phyloP scores from a whole-genome alignment of 257 asterid genomes.

The Scutellaria minor region DNA sequence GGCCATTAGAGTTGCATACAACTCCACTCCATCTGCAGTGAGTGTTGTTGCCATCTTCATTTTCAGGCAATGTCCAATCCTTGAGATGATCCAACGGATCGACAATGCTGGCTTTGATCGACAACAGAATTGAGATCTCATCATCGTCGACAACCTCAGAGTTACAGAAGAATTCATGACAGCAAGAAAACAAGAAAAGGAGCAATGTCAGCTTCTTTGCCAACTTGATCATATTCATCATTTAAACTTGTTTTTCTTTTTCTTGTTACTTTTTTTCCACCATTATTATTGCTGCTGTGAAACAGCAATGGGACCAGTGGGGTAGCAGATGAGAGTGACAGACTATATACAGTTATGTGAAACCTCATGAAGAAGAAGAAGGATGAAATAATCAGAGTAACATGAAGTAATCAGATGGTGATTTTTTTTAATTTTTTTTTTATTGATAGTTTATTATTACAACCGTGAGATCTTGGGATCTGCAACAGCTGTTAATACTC shows the following conservation, averaged over 20 bases:
- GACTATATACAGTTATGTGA: conserved; percentile 31
- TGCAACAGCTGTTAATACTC: conserved; percentile 63
- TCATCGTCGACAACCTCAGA: conserved; percentile 29
- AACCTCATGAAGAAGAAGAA: conserved; percentile 36
- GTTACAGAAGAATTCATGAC: conserved; percentile 26
- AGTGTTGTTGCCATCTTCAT: conserved; percentile 26
- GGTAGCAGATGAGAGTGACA: conserved; percentile 33
- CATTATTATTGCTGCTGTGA: conserved; percentile 29
- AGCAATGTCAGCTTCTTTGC: conserved; percentile 28
- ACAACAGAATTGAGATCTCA: conserved; percentile 53
- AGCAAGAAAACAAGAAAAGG: conserved; percentile 34
- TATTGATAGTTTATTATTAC: neutral
- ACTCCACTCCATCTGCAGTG: conserved; percentile 79
- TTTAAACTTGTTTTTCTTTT: neutral
- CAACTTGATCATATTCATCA: conserved; percentile 46
- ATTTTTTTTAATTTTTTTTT: neutral
- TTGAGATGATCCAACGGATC: conserved; percentile 63
- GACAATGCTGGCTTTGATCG: conserved; percentile 53
- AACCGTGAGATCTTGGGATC: conserved; percentile 80
- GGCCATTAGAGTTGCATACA: conserved; percentile 58
- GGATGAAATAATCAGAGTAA: conserved; percentile 22
- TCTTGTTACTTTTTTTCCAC: conserved; percentile 28
- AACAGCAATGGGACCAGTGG: conserved; percentile 42
- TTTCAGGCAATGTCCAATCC: conserved; percentile 56
- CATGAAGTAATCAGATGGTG: conserved; percentile 34